These are phyloP conservation scores for Blastocystis sp. DNA, from an alignment of 352 stramenopile species.

Conservation along the genomic window DNA sequence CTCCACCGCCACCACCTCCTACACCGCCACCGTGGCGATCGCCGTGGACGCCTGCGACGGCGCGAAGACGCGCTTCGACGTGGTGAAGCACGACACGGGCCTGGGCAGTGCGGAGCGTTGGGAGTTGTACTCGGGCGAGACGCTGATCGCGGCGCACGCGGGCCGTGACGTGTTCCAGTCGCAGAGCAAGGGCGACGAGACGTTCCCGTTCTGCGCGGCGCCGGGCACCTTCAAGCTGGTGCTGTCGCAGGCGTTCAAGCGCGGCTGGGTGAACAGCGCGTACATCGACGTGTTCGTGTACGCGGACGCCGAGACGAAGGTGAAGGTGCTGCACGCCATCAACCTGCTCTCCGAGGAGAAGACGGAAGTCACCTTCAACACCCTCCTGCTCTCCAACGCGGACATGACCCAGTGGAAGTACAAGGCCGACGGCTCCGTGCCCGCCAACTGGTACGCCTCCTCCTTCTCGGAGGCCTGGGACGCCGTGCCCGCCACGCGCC, in stretches of 20 bases:
- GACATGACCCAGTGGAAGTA: conserved; percentile 48
- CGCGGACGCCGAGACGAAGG: background rate
- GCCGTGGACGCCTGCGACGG: conserved; percentile 1
- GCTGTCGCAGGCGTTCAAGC: conserved; percentile 29
- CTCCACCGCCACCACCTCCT: conserved; percentile 21
- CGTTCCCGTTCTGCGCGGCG: conserved; percentile 31
- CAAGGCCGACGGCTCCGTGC: conserved; percentile 43
- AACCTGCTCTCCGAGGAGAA: background rate
- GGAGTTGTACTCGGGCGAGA: conserved; percentile 29
- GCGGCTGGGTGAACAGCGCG: conserved; percentile 1
- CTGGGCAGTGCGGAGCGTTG: background rate
- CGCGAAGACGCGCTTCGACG: background rate
- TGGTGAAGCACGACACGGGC: conserved; percentile 12
- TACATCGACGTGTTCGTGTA: conserved; percentile 42
- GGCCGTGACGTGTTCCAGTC: conserved; percentile 4
- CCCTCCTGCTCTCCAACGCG: background rate
- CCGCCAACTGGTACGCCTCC: conserved; percentile 15
- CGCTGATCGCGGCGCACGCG: background rate
- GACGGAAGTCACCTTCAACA: conserved; percentile 22
- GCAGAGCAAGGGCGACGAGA: background rate
- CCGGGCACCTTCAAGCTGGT: conserved; percentile 23
- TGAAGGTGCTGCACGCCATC: conserved; percentile 22
- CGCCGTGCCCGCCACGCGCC: conserved; percentile 6
- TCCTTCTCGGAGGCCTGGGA: conserved; percentile 31
- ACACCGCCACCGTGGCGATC: conserved; percentile 1